A percentile compares a stretch with the other conserved stretches of the same genome.
Evolutionary conservation across 164 flowering plant genomes (phyloP).

Genomic region (Liquidambar formosana): DNA sequence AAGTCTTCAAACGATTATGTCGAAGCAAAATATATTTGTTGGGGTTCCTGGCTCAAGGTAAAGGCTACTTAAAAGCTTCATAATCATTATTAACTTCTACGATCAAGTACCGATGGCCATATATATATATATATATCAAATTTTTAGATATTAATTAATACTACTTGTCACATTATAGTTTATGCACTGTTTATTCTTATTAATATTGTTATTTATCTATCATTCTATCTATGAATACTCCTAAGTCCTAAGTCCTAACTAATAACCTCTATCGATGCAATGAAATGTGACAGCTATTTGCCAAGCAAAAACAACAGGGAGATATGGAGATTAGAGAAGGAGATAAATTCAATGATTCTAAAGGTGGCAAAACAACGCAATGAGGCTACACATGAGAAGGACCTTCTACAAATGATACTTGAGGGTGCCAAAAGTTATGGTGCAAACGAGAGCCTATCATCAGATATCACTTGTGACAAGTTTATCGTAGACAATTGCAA

Average conservation of each 20-base stretch:
- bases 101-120: no score
- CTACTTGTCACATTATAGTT: no score
- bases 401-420: constrained; percentile 50
- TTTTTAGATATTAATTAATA: no score
- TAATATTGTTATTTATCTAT: no score
- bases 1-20: constrained; percentile 23
- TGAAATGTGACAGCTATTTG: constrained; percentile 32
- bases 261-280: no score
- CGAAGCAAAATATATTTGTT: constrained; percentile 1
- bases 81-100: no score
- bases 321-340: constrained; percentile 43
- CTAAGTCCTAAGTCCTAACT: no score
- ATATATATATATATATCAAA: no score
- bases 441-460: constrained; percentile 10
- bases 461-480: constrained; percentile 16
- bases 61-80: no score
- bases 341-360: constrained; percentile 36
- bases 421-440: constrained; percentile 33
- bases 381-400: constrained; percentile 23
- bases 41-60: constrained; percentile 33
- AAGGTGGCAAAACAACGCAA: constrained; percentile 32
- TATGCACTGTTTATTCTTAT: no score
- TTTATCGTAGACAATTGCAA: constrained; percentile 64
- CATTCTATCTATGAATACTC: no score
- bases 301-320: constrained; percentile 38